A percentile compares a stretch with the other conserved stretches of the same genome.
phyloP scores from a whole-genome alignment of 164 flowering plant genomes.

The Protea cynaroides region DNA sequence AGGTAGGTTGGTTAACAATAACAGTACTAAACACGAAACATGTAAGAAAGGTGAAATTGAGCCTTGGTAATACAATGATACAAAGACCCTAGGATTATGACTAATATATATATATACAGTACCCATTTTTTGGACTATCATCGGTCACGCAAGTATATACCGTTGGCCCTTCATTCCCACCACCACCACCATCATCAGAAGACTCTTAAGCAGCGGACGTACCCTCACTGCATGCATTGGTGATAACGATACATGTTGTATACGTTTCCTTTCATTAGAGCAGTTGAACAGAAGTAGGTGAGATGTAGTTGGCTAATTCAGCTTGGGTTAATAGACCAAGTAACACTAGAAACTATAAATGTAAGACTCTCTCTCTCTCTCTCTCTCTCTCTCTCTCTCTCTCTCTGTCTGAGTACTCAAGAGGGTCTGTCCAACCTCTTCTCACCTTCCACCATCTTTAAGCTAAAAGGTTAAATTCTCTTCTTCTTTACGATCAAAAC shows the following conservation, averaged over 20 bases:
- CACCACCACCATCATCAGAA: too few species aligned
- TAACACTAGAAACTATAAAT: not conserved
- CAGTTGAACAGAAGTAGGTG: constrained; percentile 35
- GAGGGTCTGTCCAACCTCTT: constrained; percentile 5
- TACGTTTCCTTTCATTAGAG: constrained; percentile 18
- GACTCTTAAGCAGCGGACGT: too few species aligned
- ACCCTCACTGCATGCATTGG: constrained; percentile 4
- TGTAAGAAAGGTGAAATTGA: too few species aligned
- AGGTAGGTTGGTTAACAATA: too few species aligned
- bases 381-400: not conserved
- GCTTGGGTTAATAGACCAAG: not conserved
- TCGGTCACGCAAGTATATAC: too few species aligned
- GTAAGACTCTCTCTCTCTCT: not conserved
- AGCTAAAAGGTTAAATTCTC: not conserved
- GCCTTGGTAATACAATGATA: too few species aligned
- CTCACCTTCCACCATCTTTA: constrained; percentile 2
- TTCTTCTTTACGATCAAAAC: not conserved
- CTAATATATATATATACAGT: too few species aligned
- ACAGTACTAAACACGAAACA: too few species aligned
- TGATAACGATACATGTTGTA: constrained; percentile 17
- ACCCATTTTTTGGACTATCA: too few species aligned
- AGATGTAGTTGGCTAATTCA: constrained; percentile 20
- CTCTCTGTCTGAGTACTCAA: not conserved
- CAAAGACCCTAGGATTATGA: too few species aligned
- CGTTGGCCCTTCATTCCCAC: too few species aligned